These are phyloP conservation scores for Isatis lusitanica DNA, from an alignment of 441 rosid genomes.

Conservation along the genomic window DNA sequence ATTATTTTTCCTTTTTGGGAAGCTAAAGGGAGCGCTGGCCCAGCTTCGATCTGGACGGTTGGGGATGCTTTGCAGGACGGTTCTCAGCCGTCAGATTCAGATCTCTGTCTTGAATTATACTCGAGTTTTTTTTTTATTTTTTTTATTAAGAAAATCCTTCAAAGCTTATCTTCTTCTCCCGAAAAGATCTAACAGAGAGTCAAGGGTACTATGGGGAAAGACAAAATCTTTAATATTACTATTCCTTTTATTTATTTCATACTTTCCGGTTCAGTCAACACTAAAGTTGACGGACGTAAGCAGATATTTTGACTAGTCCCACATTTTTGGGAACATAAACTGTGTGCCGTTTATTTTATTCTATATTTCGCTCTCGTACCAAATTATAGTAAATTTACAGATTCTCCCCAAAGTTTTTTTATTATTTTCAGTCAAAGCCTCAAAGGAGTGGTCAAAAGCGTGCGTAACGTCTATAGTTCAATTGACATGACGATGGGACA, in stretches of 20 bases:
- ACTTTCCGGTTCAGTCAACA: conserved; percentile 28
- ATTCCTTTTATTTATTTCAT: no score
- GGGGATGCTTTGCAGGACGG: conserved; percentile 28
- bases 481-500: conserved; percentile 25
- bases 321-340: conserved; percentile 28
- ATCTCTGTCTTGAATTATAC: neutral
- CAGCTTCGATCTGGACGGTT: conserved; percentile 42
- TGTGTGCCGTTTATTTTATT: conserved; percentile 29
- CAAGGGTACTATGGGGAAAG: conserved; percentile 32
- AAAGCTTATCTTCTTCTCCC: conserved; percentile 26
- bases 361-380: neutral
- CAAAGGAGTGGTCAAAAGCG: conserved; percentile 16
- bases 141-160: neutral
- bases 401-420: neutral
- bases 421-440: conserved; percentile 5
- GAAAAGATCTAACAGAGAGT: conserved; percentile 22
- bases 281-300: conserved; percentile 31
- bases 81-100: conserved; percentile 38
- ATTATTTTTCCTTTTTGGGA: conserved; percentile 35
- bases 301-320: conserved; percentile 23
- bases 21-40: conserved; percentile 28
- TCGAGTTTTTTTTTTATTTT: neutral
- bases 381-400: neutral
- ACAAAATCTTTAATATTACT: neutral
- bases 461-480: conserved; percentile 8